Conservation (phyloP, 2,329 filamentous ascomycete genomes). For the Epichloe hybrida region DNA sequence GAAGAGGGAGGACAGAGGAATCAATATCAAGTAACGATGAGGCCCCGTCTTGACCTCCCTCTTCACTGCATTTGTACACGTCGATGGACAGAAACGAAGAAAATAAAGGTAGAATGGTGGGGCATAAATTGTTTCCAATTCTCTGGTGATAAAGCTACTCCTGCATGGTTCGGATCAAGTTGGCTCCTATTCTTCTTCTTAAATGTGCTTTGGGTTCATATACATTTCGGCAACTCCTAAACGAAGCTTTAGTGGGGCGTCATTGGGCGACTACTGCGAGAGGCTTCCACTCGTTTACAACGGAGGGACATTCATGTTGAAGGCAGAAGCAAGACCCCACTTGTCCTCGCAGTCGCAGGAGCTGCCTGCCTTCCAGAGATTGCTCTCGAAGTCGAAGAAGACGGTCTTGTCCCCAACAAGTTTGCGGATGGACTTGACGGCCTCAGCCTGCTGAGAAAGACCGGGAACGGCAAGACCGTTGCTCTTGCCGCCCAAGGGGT, state of each 20-base stretch:
- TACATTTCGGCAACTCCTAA: constrained; percentile 13
- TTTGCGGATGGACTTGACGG: constrained; percentile 58
- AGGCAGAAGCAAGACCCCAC: constrained; percentile 47
- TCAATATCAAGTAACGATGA: background rate
- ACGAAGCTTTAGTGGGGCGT: background rate
- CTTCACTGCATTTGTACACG: background rate
- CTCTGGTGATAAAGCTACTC: background rate
- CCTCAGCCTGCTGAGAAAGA: constrained; percentile 49
- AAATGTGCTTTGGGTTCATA: constrained; percentile 11
- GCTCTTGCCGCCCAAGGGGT: constrained; percentile 57
- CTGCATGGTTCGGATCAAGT: constrained; percentile 11
- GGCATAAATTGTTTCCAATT: background rate
- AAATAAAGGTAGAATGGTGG: background rate
- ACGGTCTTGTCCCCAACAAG: constrained; percentile 54
- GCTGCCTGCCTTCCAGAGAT: constrained; percentile 67
- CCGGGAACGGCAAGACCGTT: constrained; percentile 66
- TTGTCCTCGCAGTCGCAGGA: constrained; percentile 61
- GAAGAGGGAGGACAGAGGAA: background rate
- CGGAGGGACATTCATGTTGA: background rate
- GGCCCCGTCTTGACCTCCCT: background rate
- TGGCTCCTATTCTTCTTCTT: constrained; percentile 2
- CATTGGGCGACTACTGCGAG: background rate
- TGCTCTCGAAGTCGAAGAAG: constrained; percentile 72
- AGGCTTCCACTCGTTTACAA: background rate
- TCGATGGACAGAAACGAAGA: background rate